A percentile compares a stretch with the other conserved stretches of the same genome.
These are phyloP conservation scores for Yamadazyma ubonensis DNA, from an alignment of 805 yeast species.

Conservation along the genomic window DNA sequence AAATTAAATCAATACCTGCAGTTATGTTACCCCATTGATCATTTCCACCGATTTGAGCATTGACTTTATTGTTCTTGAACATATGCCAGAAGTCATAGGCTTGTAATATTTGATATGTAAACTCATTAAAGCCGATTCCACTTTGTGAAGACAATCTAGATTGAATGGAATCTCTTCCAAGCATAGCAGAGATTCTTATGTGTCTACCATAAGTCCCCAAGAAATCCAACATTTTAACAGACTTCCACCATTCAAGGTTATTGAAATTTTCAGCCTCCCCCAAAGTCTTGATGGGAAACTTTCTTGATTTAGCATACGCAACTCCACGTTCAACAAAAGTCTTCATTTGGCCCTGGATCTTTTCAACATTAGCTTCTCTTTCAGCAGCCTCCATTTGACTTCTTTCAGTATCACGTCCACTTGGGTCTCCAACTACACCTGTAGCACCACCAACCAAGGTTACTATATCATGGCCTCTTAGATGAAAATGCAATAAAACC, in stretches of 20 bases:
- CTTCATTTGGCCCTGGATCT: conserved; percentile 61
- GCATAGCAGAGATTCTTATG: conserved; percentile 82
- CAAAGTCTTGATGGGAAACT: conserved; percentile 25
- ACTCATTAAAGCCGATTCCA: conserved; percentile 92
- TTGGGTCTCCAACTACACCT: conserved; percentile 94
- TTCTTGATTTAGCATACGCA: conserved; percentile 57
- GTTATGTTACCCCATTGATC: conserved; percentile 99
- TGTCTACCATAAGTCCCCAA: conserved; percentile 72
- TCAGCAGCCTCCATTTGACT: conserved; percentile 50
- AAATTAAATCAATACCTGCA: conserved; percentile 88
- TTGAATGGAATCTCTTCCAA: conserved; percentile 84
- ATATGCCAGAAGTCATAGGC: conserved; percentile 92
- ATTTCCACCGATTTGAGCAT: conserved; percentile 88
- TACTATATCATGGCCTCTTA: conserved; percentile 82
- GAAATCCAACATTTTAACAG: conserved; percentile 72
- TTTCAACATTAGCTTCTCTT: conserved; percentile 54
- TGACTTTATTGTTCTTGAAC: conserved; percentile 55
- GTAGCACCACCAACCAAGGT: conserved; percentile 95
- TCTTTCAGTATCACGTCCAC: conserved; percentile 84
- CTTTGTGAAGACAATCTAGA: conserved; percentile 63
- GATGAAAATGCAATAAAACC: conserved; percentile 76
- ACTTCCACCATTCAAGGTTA: conserved; percentile 85
- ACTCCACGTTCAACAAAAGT: conserved; percentile 61
- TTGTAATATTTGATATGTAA: conserved; percentile 87
- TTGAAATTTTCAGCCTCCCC: conserved; percentile 52